phyloP scores from a whole-genome alignment of 768 basidiomycete species.

The Mycena vitilis region DNA sequence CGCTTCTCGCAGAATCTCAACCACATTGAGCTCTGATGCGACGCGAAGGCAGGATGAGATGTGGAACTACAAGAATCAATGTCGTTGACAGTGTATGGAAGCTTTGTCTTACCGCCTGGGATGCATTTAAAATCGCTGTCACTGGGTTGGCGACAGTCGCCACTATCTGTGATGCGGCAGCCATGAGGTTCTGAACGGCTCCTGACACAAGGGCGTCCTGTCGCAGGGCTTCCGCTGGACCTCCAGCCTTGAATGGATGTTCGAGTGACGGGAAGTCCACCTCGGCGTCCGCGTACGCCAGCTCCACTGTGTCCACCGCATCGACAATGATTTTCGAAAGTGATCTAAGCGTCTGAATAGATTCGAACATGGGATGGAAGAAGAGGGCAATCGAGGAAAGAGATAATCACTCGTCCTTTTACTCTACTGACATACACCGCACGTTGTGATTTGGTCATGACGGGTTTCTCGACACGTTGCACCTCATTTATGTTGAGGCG shows the following conservation, averaged over 20 bases:
- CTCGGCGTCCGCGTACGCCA: neutral
- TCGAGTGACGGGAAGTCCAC: constrained; percentile 7
- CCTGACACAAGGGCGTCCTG: constrained; percentile 1
- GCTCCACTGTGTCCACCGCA: constrained; percentile 7
- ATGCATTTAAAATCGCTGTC: constrained; percentile 10
- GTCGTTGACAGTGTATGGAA: too few relatives aligned
- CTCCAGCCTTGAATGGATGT: constrained; percentile 5
- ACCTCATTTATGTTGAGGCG: too few relatives aligned
- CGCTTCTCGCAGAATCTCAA: constrained; percentile 47
- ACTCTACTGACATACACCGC: too few relatives aligned
- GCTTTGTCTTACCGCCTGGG: constrained; percentile 12
- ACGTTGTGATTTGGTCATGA: too few relatives aligned
- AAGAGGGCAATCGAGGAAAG: too few relatives aligned
- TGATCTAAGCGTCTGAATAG: constrained; percentile 14
- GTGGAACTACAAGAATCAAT: constrained; percentile 30
- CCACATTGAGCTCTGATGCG: constrained; percentile 40
- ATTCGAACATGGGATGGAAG: too few relatives aligned
- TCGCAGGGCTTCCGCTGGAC: constrained; percentile 7
- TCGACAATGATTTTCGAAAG: constrained; percentile 27
- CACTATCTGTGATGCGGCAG: constrained; percentile 13
- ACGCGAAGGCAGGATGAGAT: constrained; percentile 36
- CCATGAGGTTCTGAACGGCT: constrained; percentile 22
- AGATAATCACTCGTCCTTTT: too few relatives aligned
- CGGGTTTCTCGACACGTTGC: too few relatives aligned
- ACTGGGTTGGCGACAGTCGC: constrained; percentile 29